A percentile compares a stretch with the other conserved stretches of the same genome.
phyloP scores from a whole-genome alignment of 2,329 filamentous ascomycete species.

The Venturia pyrina region DNA sequence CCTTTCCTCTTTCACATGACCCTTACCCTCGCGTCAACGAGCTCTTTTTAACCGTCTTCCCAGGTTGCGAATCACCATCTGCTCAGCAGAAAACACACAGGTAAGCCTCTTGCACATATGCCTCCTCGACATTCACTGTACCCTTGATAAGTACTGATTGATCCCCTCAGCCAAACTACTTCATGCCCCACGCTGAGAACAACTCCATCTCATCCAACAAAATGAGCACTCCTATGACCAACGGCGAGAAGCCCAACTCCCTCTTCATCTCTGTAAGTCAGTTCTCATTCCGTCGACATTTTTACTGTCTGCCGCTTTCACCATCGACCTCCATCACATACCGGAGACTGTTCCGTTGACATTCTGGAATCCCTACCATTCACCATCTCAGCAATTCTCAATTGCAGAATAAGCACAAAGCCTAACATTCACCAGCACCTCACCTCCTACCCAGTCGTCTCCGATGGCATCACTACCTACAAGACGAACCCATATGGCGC shows the following conservation, averaged over 20 bases:
- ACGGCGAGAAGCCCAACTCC: slow-evolving; percentile 30
- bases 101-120: not conserved
- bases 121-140: not conserved
- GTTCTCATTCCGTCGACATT: not conserved
- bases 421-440: slow-evolving; percentile 54
- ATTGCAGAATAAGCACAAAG: not conserved
- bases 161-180: not conserved
- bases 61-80: not conserved
- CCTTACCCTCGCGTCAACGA: too few relatives aligned
- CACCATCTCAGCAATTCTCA: not conserved
- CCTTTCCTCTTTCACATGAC: not conserved
- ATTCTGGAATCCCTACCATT: too few relatives aligned
- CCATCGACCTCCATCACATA: not conserved
- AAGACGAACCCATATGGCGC: slow-evolving; percentile 75
- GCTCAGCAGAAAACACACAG: too few relatives aligned
- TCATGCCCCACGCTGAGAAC: slow-evolving; percentile 11
- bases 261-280: slow-evolving; percentile 29
- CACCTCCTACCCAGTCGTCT: slow-evolving; percentile 71
- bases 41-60: not conserved
- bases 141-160: not conserved
- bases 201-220: not conserved
- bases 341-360: not conserved
- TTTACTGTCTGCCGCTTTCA: not conserved
- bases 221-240: slow-evolving; percentile 22
- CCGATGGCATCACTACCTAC: slow-evolving; percentile 67